A percentile compares a stretch with the other conserved stretches of the same genome.
Conservation (phyloP, 176 grass and related monocot genomes). For the Puccinellia tenuiflora region DNA sequence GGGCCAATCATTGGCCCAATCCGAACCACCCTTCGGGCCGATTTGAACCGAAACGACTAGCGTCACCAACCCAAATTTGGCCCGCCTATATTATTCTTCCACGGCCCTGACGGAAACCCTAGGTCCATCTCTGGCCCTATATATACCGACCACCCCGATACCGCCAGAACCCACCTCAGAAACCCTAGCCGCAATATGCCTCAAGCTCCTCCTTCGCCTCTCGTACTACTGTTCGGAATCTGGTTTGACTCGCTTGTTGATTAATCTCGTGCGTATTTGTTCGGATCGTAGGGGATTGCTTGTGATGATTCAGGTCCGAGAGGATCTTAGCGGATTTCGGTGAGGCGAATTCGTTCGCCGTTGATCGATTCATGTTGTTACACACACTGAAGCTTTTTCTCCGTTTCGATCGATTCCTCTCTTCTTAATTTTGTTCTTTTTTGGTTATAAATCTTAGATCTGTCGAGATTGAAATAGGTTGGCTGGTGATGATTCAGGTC, state of each 20-base stretch:
- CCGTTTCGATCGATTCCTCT: neutral
- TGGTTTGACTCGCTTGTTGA: too few relatives aligned
- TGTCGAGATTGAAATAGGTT: neutral
- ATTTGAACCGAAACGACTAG: neutral
- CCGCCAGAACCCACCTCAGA: neutral
- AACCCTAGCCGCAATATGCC: neutral
- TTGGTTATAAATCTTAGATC: neutral
- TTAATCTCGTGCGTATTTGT: neutral
- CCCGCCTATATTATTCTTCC: neutral
- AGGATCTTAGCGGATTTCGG: conserved; percentile 59
- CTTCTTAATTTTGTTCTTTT: neutral
- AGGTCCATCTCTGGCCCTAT: neutral
- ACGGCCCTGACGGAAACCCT: neutral
- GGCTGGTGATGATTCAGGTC: conserved; percentile 47
- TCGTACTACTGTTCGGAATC: too few relatives aligned
- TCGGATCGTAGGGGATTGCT: neutral
- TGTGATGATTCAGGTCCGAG: conserved; percentile 51
- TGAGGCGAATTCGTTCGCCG: conserved; percentile 34
- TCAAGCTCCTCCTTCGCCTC: neutral
- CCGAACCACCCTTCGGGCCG: neutral
- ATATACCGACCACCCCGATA: neutral
- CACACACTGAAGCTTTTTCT: conserved; percentile 40
- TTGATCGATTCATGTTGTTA: conserved; percentile 51
- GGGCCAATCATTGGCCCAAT: neutral
- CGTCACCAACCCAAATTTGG: neutral